Percentiles rank a stretch among this genome's conserved stretches.
Evolutionary conservation across 352 stramenopile genomes (phyloP).

Genomic region (Phytophthora megakarya): DNA sequence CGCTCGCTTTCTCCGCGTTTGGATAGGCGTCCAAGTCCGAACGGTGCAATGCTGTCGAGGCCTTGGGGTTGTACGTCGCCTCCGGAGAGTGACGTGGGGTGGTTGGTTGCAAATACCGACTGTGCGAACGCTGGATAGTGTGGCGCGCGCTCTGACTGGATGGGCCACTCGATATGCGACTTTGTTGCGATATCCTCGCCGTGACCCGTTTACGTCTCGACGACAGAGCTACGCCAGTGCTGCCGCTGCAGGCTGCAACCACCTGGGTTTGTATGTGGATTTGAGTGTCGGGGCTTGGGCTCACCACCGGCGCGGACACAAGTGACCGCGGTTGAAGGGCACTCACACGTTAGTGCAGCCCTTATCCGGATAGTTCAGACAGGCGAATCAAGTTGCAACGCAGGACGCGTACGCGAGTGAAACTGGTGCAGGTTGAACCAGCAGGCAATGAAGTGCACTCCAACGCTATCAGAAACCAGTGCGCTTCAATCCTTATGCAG

Average conservation of each 20-base stretch:
- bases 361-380: constrained; percentile 14
- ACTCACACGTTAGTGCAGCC: constrained; percentile 21
- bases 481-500: neutral
- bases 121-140: constrained; percentile 33
- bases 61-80: constrained; percentile 32
- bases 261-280: constrained; percentile 24
- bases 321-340: constrained; percentile 4
- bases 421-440: constrained; percentile 25
- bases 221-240: constrained; percentile 28
- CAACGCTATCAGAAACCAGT: constrained; percentile 5
- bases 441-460: constrained; percentile 10
- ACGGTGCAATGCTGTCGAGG: constrained; percentile 8
- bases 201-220: constrained; percentile 29
- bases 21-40: constrained; percentile 19
- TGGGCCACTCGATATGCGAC: constrained; percentile 26
- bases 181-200: neutral
- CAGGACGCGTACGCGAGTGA: constrained; percentile 14
- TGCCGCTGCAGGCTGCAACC: constrained; percentile 11
- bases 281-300: constrained; percentile 11
- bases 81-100: constrained; percentile 34
- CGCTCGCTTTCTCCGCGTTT: constrained; percentile 9
- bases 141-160: constrained; percentile 16
- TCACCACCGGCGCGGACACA: constrained; percentile 5
- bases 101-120: constrained; percentile 41
- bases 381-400: constrained; percentile 11